Evolutionary conservation across 495 filamentous ascomycete species (phyloP).

Genomic region (Penicillium daleae): DNA sequence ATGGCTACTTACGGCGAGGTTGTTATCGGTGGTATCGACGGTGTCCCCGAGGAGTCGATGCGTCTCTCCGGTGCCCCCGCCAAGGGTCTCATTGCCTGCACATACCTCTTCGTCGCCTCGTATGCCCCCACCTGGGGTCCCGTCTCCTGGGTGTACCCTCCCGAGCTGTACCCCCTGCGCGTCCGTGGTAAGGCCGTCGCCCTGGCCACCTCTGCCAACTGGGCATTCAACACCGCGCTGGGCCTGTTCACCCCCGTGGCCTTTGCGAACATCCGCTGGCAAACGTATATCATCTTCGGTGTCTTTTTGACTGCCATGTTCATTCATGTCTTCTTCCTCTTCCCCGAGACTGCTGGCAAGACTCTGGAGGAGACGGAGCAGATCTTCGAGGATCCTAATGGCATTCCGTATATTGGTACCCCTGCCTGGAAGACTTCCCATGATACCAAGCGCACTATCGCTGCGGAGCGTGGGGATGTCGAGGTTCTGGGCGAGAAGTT

Average conservation of each 20-base stretch:
- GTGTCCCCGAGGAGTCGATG: conserved; percentile 41
- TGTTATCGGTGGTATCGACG: conserved; percentile 50
- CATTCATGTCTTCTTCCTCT: conserved; percentile 75
- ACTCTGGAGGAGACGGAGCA: conserved; percentile 76
- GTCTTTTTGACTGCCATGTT: conserved; percentile 71
- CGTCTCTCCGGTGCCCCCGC: conserved; percentile 44
- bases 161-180: conserved; percentile 67
- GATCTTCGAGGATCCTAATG: conserved; percentile 67
- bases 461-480: conserved; percentile 32
- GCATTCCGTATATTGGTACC: conserved; percentile 65
- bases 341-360: conserved; percentile 80
- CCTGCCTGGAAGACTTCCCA: conserved; percentile 68
- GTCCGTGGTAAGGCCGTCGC: conserved; percentile 68
- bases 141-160: conserved; percentile 66
- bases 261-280: conserved; percentile 72
- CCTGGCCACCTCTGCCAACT: conserved; percentile 69
- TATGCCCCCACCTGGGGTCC: conserved; percentile 65
- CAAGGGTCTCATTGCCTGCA: conserved; percentile 64
- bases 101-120: conserved; percentile 66
- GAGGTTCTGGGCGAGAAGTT: conserved; percentile 31
- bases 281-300: conserved; percentile 75
- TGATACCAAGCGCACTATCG: conserved; percentile 31
- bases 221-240: conserved; percentile 79
- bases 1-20: conserved; percentile 57
- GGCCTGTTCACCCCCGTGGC: conserved; percentile 73